phyloP scores from a whole-genome alignment of 2,329 filamentous ascomycete genomes.

The Aspergillus persii region DNA sequence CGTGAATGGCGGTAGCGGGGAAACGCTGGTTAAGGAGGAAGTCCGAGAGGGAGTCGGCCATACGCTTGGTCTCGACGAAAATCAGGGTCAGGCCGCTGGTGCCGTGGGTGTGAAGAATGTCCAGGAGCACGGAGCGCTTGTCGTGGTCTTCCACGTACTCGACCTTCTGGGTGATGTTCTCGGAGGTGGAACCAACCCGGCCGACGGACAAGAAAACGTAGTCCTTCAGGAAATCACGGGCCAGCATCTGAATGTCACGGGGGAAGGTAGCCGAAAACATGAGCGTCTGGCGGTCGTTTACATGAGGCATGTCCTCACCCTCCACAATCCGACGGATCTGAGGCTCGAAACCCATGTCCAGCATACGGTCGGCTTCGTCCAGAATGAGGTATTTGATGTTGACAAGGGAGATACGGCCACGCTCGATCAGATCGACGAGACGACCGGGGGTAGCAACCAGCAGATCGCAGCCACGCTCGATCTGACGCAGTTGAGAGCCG shows the following conservation, averaged over 20 bases:
- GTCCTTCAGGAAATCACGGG: slow-evolving; percentile 97
- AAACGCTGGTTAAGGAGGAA: slow-evolving; percentile 99
- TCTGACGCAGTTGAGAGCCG: slow-evolving; percentile 94
- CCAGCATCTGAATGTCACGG: slow-evolving; percentile 98
- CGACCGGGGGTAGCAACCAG: slow-evolving; percentile 95
- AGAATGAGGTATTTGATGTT: slow-evolving; percentile 99
- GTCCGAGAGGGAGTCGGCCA: slow-evolving; percentile 96
- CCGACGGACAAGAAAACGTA: slow-evolving; percentile 99
- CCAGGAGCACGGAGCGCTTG: slow-evolving; percentile 95
- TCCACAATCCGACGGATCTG: slow-evolving; percentile 99
- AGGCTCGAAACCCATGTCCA: slow-evolving; percentile 99
- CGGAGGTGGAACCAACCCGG: slow-evolving; percentile 97
- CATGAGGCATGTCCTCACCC: slow-evolving; percentile 92
- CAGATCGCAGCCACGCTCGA: slow-evolving; percentile 95
- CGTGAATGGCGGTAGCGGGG: slow-evolving; percentile 97
- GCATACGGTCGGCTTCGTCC: slow-evolving; percentile 98
- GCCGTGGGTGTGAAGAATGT: slow-evolving; percentile 89
- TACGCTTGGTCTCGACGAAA: slow-evolving; percentile 99
- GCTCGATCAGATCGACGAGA: slow-evolving; percentile 96
- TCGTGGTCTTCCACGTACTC: slow-evolving; percentile 96
- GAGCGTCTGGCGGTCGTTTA: slow-evolving; percentile 86
- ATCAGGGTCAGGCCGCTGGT: slow-evolving; percentile 87
- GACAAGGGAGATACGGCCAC: slow-evolving; percentile 92
- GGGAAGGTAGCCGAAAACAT: slow-evolving; percentile 99
- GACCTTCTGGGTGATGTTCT: slow-evolving; percentile 99